Evolutionary conservation across 2,329 filamentous ascomycete species (phyloP).

Genomic region (Leptoxyphium fumago): DNA sequence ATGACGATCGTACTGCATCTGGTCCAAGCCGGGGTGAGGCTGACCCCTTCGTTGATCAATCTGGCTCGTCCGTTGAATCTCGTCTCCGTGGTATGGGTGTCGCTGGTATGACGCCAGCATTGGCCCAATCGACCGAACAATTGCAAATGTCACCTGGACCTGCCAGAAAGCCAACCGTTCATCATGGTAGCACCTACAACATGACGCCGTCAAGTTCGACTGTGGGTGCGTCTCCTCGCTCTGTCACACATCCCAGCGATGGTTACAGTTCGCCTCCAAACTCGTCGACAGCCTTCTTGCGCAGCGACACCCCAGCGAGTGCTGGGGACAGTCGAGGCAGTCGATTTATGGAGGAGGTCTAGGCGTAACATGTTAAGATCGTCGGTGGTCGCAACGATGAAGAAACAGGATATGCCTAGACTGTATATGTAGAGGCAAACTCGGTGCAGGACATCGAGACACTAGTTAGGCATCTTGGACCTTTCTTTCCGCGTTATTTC

Average conservation of each 20-base stretch:
- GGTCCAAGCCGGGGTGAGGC: slow-evolving; percentile 1
- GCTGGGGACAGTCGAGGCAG: slow-evolving; percentile 8
- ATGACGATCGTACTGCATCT: slow-evolving; percentile 8
- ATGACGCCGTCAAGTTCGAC: slow-evolving; percentile 5
- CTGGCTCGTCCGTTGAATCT: slow-evolving; percentile 28
- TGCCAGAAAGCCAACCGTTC: slow-evolving; percentile 18
- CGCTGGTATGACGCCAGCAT: slow-evolving; percentile 4
- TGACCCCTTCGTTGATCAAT: slow-evolving; percentile 29
- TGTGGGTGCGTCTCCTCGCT: slow-evolving; percentile 1
- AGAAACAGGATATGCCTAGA: no score
- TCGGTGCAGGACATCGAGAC: no score
- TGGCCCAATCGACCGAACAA: slow-evolving; percentile 5
- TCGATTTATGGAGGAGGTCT: slow-evolving; percentile 15
- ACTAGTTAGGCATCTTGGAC: no score
- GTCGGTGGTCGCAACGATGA: neutral
- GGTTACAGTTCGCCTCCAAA: slow-evolving; percentile 6
- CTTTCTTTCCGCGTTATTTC: no score
- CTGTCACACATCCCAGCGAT: slow-evolving; percentile 4
- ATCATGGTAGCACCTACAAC: slow-evolving; percentile 16
- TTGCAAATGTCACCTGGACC: slow-evolving; percentile 20
- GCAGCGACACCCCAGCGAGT: slow-evolving; percentile 8
- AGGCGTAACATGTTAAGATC: slow-evolving; percentile 5
- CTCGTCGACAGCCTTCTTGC: slow-evolving; percentile 1
- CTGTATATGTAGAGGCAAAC: no score
- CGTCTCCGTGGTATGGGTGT: slow-evolving; percentile 15